Evolutionary conservation across 2,329 filamentous ascomycete species (phyloP), one percentile per base, ranked within the genome.

Genomic region (Botrytis hyacinthi): DNA sequence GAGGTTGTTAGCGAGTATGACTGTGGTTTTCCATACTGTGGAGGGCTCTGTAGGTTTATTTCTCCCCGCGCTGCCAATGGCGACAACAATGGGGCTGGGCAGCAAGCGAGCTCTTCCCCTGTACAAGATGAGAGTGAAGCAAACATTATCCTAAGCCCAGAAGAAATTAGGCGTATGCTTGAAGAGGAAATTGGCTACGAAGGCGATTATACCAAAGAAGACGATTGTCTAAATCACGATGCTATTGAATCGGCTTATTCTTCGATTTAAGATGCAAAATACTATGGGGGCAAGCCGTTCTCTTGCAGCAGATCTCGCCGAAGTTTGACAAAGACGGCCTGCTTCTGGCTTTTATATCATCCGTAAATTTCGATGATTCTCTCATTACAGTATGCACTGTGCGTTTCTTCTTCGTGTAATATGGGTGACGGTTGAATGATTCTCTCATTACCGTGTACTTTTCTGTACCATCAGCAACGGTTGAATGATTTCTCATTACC

Each of bases 161-260:
- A 7, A 44, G 16, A 7, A 1, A 44, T 44, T 44, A 5, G 7
- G 42, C 42, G 5, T 16, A 44, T 1, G 16, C 6, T 7, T 44
- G 16, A 18, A 44, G 22, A 48, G 46, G 46, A 26, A 22, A 8
- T 22, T 48, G 46, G 9, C 22, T 26, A 48, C 46, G 22, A 48
- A 2, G 46, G 0, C 9, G 46, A 26, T 3, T 3, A 3, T 4
- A 26, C 4, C 26, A 10, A 3, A 5, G 46, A 26, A 22, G 20
- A 26, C 46, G 46, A 12, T 18, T 10, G 26, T 48, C 9, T 26
- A 26, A 4, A 26, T 26, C 20, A 48, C 10, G 22, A 22, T 48
- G 9, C 20, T 26, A 48, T 26, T 10, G 9, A 48, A 10, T 48
- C 46, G 22, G 46, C 20, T 20, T 48, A 12, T 26, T 48, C 20